Conservation (phyloP, 2,329 filamentous ascomycete species). For the Aspergillus tamarii region DNA sequence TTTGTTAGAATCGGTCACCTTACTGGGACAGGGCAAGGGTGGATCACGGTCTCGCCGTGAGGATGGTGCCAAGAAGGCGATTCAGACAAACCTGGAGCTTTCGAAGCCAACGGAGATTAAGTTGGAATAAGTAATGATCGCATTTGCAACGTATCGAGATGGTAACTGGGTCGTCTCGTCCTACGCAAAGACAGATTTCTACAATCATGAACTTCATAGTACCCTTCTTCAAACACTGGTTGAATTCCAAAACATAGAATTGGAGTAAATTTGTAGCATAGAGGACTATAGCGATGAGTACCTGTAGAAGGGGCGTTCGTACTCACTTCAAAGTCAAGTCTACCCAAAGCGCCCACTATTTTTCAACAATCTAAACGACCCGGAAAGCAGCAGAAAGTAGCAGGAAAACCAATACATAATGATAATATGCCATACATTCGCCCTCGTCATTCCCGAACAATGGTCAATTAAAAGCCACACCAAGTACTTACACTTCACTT, state of each 20-base stretch:
- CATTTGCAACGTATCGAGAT: neutral
- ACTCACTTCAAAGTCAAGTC: neutral
- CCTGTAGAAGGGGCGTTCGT: too few relatives aligned
- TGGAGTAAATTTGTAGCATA: neutral
- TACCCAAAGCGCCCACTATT: neutral
- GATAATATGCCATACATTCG: too few relatives aligned
- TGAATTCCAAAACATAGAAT: neutral
- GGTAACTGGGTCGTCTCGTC: neutral
- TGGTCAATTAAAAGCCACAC: too few relatives aligned
- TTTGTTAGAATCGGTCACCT: conserved; percentile 38
- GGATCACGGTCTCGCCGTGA: conserved; percentile 16
- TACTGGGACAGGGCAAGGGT: conserved; percentile 32
- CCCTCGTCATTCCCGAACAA: too few relatives aligned
- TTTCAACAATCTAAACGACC: neutral
- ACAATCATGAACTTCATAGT: neutral
- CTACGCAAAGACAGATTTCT: neutral
- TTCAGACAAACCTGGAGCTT: conserved; percentile 26
- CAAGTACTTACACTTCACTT: too few relatives aligned
- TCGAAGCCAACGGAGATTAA: conserved; percentile 17
- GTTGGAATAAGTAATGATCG: conserved; percentile 9
- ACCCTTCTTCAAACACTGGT: neutral
- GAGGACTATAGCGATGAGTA: neutral
- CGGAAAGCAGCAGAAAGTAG: neutral
- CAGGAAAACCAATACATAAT: too few relatives aligned
- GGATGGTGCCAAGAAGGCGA: conserved; percentile 26